Conservation (phyloP, 1,284 basidiomycete species). For the Austropuccinia psidii region DNA sequence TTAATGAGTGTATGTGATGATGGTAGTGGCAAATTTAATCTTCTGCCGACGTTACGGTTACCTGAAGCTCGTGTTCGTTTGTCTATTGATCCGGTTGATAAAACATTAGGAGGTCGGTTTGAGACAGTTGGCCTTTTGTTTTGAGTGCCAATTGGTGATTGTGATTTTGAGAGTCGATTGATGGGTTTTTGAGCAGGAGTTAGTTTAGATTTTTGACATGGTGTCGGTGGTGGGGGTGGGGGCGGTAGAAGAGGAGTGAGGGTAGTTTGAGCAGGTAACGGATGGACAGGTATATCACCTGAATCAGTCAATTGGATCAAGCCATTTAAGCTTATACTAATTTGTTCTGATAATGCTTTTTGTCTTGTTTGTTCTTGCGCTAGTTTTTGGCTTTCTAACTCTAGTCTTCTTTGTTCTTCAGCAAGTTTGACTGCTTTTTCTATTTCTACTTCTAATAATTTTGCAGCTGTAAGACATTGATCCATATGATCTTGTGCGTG, state of each 20-base stretch:
- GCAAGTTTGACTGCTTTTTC: slow-evolving; percentile 9
- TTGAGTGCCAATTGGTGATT: neutral
- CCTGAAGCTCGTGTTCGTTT: slow-evolving; percentile 25
- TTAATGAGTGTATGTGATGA: slow-evolving; percentile 10
- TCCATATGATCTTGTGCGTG: neutral
- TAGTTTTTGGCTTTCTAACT: too few relatives aligned
- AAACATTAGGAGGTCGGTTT: neutral
- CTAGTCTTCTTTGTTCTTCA: slow-evolving; percentile 9
- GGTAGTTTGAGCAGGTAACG: neutral
- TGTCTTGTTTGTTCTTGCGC: neutral
- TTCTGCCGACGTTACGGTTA: slow-evolving; percentile 2
- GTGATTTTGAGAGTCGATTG: neutral
- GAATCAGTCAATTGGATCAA: slow-evolving; percentile 20
- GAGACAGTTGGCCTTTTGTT: neutral
- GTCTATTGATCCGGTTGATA: neutral
- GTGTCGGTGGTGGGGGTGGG: neutral
- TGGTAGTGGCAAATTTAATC: slow-evolving; percentile 23
- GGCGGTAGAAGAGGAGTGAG: neutral
- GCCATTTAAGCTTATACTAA: neutral
- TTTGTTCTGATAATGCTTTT: neutral
- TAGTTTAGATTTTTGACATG: neutral
- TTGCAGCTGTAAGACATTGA: slow-evolving; percentile 3
- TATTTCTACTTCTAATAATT: slow-evolving; percentile 10
- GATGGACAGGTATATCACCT: slow-evolving; percentile 29
- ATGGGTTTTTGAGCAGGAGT: neutral